Conservation (phyloP, 345 rosid species). For the Ailanthus altissimus region DNA sequence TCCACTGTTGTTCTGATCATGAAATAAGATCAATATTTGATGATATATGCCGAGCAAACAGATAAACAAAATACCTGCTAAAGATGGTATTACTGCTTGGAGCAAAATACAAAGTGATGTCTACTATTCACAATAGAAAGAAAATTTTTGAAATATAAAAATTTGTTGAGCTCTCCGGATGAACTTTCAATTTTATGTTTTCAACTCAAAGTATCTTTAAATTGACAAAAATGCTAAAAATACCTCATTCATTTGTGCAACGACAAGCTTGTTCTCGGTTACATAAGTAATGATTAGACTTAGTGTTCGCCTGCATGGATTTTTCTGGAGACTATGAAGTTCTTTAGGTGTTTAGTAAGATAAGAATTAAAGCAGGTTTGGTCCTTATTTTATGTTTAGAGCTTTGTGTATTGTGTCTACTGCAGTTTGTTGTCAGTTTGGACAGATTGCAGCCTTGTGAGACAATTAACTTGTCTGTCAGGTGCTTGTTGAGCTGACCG, state of each 20-base stretch:
- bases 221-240: background rate
- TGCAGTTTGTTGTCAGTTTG: background rate
- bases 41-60: background rate
- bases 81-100: background rate
- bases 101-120: background rate
- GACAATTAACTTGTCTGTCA: background rate
- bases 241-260: too few species aligned
- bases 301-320: background rate
- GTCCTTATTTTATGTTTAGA: background rate
- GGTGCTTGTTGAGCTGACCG: background rate
- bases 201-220: background rate
- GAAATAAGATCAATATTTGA: background rate
- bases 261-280: background rate
- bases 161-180: too few species aligned
- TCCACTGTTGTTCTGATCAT: background rate
- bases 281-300: background rate
- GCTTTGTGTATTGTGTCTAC: background rate
- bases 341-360: background rate
- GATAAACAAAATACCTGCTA: background rate
- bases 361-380: background rate
- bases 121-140: background rate
- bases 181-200: background rate
- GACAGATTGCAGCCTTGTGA: background rate
- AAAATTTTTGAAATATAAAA: background rate
- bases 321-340: background rate